Evolutionary conservation across 1,139 yeast species (phyloP).

Genomic region (Pichia sp.): DNA sequence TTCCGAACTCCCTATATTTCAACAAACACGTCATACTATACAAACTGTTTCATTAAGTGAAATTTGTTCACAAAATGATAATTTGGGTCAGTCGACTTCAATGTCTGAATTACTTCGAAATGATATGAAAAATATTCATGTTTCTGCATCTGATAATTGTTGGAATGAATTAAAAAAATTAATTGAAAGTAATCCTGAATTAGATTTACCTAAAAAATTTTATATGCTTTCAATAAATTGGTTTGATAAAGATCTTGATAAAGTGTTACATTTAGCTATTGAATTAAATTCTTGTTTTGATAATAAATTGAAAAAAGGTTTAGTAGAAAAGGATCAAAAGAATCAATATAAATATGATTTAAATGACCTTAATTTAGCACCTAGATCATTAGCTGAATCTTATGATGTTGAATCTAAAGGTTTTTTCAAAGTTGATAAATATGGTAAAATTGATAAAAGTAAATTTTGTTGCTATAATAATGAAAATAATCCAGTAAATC

Average conservation of each 20-base stretch:
- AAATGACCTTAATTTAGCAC: too few relatives aligned
- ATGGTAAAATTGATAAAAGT: not conserved
- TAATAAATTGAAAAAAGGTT: not conserved
- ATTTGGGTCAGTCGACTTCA: not conserved
- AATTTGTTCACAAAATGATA: too few relatives aligned
- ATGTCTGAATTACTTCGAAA: slow-evolving; percentile 6
- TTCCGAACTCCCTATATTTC: not conserved
- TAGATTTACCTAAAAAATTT: slow-evolving; percentile 33
- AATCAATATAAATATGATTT: too few relatives aligned
- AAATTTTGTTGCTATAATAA: too few relatives aligned
- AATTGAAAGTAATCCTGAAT: slow-evolving; percentile 23
- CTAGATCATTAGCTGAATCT: not conserved
- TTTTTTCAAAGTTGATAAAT: not conserved
- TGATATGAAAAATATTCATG: not conserved
- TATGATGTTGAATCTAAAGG: not conserved
- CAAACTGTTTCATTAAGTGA: not conserved
- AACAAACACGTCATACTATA: slow-evolving; percentile 1
- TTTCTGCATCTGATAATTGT: not conserved
- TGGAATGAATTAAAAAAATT: slow-evolving; percentile 18
- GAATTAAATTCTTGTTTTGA: slow-evolving; percentile 9
- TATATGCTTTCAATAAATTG: slow-evolving; percentile 35
- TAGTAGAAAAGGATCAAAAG: not conserved
- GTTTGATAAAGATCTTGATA: slow-evolving; percentile 35
- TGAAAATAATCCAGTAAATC: too few relatives aligned
- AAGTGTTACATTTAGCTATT: slow-evolving; percentile 16